These are phyloP conservation scores for Gardenia jasminoides DNA, from an alignment of 257 asterid genomes.

Conservation along the genomic window DNA sequence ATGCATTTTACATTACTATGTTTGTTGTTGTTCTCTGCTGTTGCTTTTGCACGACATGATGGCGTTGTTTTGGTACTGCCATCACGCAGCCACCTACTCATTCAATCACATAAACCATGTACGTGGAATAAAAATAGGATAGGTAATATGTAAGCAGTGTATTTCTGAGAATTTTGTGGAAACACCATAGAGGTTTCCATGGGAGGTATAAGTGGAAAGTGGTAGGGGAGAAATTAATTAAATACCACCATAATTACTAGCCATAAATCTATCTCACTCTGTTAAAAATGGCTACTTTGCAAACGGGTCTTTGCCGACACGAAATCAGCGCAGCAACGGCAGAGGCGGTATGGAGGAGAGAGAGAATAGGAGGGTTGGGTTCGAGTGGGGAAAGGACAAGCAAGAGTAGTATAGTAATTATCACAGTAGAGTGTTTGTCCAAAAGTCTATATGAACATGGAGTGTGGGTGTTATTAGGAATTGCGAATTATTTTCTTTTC, in stretches of 20 bases:
- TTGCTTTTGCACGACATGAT: background rate
- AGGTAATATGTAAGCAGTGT: too few species aligned
- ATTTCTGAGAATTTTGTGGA: too few species aligned
- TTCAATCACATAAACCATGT: too few species aligned
- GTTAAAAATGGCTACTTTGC: slow-evolving; percentile 27
- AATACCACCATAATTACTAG: slow-evolving; percentile 36
- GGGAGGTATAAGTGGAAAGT: slow-evolving; percentile 6
- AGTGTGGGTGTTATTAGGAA: too few species aligned
- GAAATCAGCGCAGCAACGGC: slow-evolving; percentile 36
- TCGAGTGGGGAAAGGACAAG: background rate
- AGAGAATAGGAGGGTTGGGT: background rate
- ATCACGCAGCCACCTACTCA: background rate
- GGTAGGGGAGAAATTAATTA: slow-evolving; percentile 22
- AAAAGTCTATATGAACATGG: background rate
- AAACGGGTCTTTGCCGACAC: slow-evolving; percentile 80
- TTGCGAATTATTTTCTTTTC: too few species aligned
- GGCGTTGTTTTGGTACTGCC: background rate
- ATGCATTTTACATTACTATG: slow-evolving; percentile 7
- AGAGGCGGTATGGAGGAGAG: slow-evolving; percentile 6
- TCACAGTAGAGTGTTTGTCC: background rate
- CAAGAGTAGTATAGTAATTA: too few species aligned
- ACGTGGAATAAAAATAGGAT: too few species aligned
- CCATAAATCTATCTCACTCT: slow-evolving; percentile 51
- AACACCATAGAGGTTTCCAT: too few species aligned
- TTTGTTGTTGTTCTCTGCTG: too few species aligned